Evolutionary conservation across 1,284 basidiomycete genomes (phyloP), one percentile per base, ranked within the genome.

Genomic region (Clitocybe nebularis): DNA sequence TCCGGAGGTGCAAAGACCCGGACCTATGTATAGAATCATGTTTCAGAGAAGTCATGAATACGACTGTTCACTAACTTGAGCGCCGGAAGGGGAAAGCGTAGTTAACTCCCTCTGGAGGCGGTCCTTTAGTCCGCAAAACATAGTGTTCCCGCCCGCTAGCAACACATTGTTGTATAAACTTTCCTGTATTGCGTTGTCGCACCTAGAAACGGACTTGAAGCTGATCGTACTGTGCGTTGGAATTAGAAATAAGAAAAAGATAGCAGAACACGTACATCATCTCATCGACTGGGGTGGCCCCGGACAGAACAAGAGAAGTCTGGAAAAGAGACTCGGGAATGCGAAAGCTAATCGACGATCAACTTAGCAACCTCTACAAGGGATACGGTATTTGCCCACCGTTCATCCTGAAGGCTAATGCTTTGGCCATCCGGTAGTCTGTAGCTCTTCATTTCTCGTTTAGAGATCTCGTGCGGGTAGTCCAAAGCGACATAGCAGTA

Each of bases 31-130:
- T 26, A 29, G 19, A 19, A 5, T 20, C 11, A 36, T 10, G 4
- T 21, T 33, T 44, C n/a, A 39, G 30, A 23, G 33, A 14, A 13
- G 33, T 5, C 2, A 21, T 17, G 20, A 34, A 4, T 21, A 13
- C 8, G 6, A 16, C 10, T 17, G 19, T 7, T 28, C 9, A 71
- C 81, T 61, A 62, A 86, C 87, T 84, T 93, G 95, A 88, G 96
- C 79, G 68, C 75, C 83, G 49, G 77, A 71, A 22, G 94, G 93
- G 41, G 90, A 68, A 47, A 96, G 77, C 19, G 86, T 75, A 35
- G 89, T 90, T 63, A 98, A 80, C 74, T 97, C 94, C 78, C 94
- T 95, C 76, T 94, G 92, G 91, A 97, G 94, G 62, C 94, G 89
- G 72, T 97, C 93, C 58, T 92, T 74, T 59, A 96, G 93, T 75